A percentile compares a stretch with the other conserved stretches of the same genome.
These are phyloP conservation scores for Epichloe typhina DNA, from an alignment of 2,329 filamentous ascomycete species.

Conservation along the genomic window DNA sequence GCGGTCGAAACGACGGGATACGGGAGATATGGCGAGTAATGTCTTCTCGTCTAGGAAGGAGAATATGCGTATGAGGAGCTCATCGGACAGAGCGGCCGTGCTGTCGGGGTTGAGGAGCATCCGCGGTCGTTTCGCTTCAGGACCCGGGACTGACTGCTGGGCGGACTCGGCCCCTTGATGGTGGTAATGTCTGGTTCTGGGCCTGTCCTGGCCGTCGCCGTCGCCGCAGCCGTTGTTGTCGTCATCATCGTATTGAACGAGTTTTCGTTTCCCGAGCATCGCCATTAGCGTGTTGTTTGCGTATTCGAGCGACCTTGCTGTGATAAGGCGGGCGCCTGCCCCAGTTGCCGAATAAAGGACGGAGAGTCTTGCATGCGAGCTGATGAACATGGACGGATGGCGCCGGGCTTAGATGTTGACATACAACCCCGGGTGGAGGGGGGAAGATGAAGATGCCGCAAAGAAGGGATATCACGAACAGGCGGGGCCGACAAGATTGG, in stretches of 20 bases:
- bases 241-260: slow-evolving; percentile 4
- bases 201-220: not conserved
- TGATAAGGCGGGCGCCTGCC: not conserved
- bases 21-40: slow-evolving; percentile 47
- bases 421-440: no score
- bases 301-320: not conserved
- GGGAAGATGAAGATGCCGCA: no score
- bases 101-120: slow-evolving; percentile 33
- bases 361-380: not conserved
- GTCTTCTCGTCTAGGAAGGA: slow-evolving; percentile 58
- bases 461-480: no score
- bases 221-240: not conserved
- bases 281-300: not conserved
- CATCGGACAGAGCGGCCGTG: slow-evolving; percentile 68
- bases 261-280: slow-evolving; percentile 16
- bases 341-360: not conserved
- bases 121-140: slow-evolving; percentile 1
- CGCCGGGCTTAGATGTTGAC: no score
- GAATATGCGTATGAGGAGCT: slow-evolving; percentile 74
- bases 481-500: no score
- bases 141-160: not conserved
- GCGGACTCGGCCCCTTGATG: not conserved
- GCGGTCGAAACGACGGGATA: slow-evolving; percentile 63
- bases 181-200: not conserved
- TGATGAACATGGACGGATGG: not conserved